A percentile compares a stretch with the other conserved stretches of the same genome.
Evolutionary conservation across 192 early-diverging fungal species (phyloP).

Genomic region (Chytriomyces sp.): DNA sequence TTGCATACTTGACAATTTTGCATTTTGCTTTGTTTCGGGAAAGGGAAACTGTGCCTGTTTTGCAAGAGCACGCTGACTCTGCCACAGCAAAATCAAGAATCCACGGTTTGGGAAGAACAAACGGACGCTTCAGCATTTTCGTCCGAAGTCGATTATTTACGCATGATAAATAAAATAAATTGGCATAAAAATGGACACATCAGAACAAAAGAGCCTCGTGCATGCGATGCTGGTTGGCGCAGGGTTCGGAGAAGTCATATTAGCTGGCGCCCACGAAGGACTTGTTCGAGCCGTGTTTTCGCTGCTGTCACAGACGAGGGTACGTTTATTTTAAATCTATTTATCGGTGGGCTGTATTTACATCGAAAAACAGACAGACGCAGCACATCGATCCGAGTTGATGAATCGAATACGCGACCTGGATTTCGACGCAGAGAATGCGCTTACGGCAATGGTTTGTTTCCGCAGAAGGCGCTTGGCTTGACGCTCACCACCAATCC

Average conservation of each 20-base stretch:
- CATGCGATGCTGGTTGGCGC: background rate
- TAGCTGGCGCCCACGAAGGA: background rate
- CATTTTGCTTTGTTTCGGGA: no score
- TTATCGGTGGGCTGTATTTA: background rate
- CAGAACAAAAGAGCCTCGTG: background rate
- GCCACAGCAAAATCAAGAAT: no score
- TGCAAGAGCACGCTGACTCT: no score
- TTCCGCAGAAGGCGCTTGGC: background rate
- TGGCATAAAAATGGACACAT: no score
- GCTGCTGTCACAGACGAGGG: conserved; percentile 13
- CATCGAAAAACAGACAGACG: background rate
- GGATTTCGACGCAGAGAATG: background rate
- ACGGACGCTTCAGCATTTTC: no score
- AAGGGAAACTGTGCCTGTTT: no score
- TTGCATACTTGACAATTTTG: no score
- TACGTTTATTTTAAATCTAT: no score
- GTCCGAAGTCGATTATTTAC: no score
- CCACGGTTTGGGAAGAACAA: no score
- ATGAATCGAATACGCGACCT: background rate
- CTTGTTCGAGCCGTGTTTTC: background rate
- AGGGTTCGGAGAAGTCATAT: background rate
- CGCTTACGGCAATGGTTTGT: conserved; percentile 8
- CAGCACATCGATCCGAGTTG: background rate
- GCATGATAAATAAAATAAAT: no score
- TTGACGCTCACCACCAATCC: no score